These are phyloP conservation scores for Cocos nucifera DNA, from an alignment of 176 grass and related monocot genomes.

Conservation along the genomic window DNA sequence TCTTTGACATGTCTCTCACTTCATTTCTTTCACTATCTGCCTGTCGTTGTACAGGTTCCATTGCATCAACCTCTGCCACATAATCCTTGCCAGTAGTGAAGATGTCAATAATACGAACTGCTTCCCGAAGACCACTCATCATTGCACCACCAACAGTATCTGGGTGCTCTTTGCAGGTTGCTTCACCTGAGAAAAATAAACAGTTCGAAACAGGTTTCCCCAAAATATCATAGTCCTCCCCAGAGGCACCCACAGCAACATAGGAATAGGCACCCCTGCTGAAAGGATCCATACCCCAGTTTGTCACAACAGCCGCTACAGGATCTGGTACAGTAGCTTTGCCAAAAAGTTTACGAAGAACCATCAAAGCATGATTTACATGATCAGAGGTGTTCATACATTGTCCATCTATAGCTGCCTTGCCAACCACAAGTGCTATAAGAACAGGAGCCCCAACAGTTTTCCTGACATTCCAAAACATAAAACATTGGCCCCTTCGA, in stretches of 20 bases:
- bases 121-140: constrained; percentile 96
- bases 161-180: constrained; percentile 97
- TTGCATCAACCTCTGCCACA: constrained; percentile 74
- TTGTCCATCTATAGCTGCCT: constrained; percentile 83
- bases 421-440: constrained; percentile 85
- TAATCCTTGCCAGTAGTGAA: constrained; percentile 67
- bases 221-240: constrained; percentile 88
- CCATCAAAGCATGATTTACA: constrained; percentile 70
- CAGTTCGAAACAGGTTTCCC: constrained; percentile 81
- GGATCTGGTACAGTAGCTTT: constrained; percentile 77
- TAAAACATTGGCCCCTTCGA: constrained; percentile 89
- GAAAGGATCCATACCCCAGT: constrained; percentile 94
- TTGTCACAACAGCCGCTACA: constrained; percentile 85
- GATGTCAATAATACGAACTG: constrained; percentile 81
- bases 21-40: constrained; percentile 87
- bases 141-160: constrained; percentile 99
- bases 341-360: constrained; percentile 85
- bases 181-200: constrained; percentile 97
- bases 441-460: constrained; percentile 79
- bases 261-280: constrained; percentile 94
- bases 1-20: constrained; percentile 75
- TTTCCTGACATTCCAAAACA: constrained; percentile 99
- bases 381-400: constrained; percentile 53
- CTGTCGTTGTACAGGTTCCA: constrained; percentile 63
- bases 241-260: constrained; percentile 88